Evolutionary conservation across 2,329 filamentous ascomycete genomes (phyloP), one percentile per base, ranked within the genome.

Genomic region (Zasmidium angulare): DNA sequence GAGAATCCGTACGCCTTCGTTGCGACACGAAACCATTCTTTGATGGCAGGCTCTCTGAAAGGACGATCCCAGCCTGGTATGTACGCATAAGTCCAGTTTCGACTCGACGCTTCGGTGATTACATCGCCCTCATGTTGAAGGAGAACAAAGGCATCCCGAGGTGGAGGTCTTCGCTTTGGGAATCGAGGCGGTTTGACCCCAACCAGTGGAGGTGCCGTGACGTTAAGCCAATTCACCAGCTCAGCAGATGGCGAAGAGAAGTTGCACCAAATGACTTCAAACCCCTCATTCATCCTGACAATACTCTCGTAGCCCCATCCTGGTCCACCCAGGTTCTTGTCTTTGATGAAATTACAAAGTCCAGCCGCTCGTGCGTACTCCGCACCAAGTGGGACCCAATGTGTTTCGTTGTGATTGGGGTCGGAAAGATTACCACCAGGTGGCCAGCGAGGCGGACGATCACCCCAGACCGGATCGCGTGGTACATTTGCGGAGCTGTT

Each of bases 261-360:
- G 58, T 87, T 77, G 68, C 87, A 90, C 50, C 87, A 77, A 50
- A 90, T 86, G 49, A 89, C 77, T 71, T 90, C 88, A 62, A 89
- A 89, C 0, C 87, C 88, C 14, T 82, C 80, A 68, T 90, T 87
- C 79, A 86, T 86, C 10, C 87, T 81, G 1, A 89, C 72, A 22
- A 89, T 76, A 0, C 85, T 86, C 64, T 84, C 81, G 29, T 79
- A 77, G 40, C 79, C 80, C 79, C 78, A 82, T 3, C 77, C 79
- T 9, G 63, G 60, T 1, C 79, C 79, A 4, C 80, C 74, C 14
- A 82, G 72, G 0, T 75, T 71, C 2, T 72, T 68, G 9, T 71
- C 67, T 23, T 63, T 63, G 7, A 81, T 69, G 79, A 80, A 82
- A 22, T 77, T 69, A 61, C 81, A 83, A 40, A 83, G 69, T 2